Percentiles rank a stretch among this genome's conserved stretches.
These are phyloP conservation scores for Scheffersomyces parashehatae DNA, from an alignment of 1,139 yeast genomes.

Conservation along the genomic window DNA sequence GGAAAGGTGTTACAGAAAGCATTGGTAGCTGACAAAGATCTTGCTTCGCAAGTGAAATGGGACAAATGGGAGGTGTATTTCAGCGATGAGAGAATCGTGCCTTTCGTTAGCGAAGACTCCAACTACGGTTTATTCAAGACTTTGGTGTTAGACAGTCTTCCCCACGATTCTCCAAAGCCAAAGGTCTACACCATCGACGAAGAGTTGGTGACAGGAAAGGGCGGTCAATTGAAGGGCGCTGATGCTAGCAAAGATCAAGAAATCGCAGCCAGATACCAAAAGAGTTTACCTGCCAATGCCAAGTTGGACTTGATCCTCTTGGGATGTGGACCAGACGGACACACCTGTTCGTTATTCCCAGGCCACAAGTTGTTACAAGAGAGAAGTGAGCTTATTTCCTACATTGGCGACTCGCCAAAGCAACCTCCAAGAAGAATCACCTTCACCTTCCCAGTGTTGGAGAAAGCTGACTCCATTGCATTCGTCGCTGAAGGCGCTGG, in stretches of 20 bases:
- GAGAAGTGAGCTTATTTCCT: constrained; percentile 37
- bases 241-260: constrained; percentile 40
- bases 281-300: constrained; percentile 39
- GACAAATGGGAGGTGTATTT: constrained; percentile 89
- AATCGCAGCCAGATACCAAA: constrained; percentile 54
- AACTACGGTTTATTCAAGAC: constrained; percentile 65
- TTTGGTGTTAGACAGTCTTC: constrained; percentile 51
- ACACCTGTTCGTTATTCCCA: constrained; percentile 77
- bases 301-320: constrained; percentile 59
- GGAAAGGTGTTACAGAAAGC: constrained; percentile 75
- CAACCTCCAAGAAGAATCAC: constrained; percentile 80
- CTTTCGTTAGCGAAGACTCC: constrained; percentile 75
- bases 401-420: constrained; percentile 65
- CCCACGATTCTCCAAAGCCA: constrained; percentile 33
- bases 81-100: constrained; percentile 95
- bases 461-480: constrained; percentile 57
- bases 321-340: constrained; percentile 84
- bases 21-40: constrained; percentile 56
- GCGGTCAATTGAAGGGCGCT: constrained; percentile 42
- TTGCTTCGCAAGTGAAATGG: constrained; percentile 56
- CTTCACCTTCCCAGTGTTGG: constrained; percentile 64
- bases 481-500: constrained; percentile 91
- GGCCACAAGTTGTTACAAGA: constrained; percentile 50
- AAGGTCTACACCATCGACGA: constrained; percentile 53
- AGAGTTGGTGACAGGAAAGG: constrained; percentile 43